phyloP scores from a whole-genome alignment of 2,329 filamentous ascomycete genomes.

The Fonsecaea nubica region DNA sequence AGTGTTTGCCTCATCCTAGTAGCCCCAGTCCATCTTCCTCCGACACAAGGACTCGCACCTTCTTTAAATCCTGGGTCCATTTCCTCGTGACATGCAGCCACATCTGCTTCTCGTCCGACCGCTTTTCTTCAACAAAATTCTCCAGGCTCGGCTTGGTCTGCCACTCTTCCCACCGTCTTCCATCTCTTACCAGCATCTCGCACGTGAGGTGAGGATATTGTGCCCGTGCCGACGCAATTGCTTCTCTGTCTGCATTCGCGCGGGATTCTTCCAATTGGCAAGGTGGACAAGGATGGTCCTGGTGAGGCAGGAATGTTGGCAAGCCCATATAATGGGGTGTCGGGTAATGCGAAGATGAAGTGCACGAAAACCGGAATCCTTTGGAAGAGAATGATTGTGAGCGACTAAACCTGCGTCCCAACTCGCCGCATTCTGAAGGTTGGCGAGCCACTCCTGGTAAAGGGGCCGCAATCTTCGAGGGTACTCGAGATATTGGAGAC shows the following conservation, averaged over 20 bases:
- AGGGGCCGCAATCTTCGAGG: conserved; percentile 29
- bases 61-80: conserved; percentile 41
- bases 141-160: conserved; percentile 37
- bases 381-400: conserved; percentile 28
- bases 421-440: conserved; percentile 32
- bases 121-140: conserved; percentile 38
- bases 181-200: conserved; percentile 39
- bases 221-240: conserved; percentile 28
- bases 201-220: conserved; percentile 37
- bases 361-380: conserved; percentile 38
- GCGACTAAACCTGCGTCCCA: conserved; percentile 27
- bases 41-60: conserved; percentile 35
- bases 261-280: conserved; percentile 38
- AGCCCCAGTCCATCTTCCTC: conserved; percentile 40
- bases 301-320: conserved; percentile 39
- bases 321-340: conserved; percentile 38
- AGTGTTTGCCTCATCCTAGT: conserved; percentile 21
- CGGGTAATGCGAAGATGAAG: conserved; percentile 34
- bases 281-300: conserved; percentile 39
- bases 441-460: conserved; percentile 36
- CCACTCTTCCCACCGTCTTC: conserved; percentile 37
- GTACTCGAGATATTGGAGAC: conserved; percentile 30
- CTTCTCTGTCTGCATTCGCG: conserved; percentile 32
- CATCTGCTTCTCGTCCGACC: conserved; percentile 38
- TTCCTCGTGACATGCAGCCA: conserved; percentile 39